phyloP scores from a whole-genome alignment of 192 early-diverging fungal genomes.

The Coemansia sp. region DNA sequence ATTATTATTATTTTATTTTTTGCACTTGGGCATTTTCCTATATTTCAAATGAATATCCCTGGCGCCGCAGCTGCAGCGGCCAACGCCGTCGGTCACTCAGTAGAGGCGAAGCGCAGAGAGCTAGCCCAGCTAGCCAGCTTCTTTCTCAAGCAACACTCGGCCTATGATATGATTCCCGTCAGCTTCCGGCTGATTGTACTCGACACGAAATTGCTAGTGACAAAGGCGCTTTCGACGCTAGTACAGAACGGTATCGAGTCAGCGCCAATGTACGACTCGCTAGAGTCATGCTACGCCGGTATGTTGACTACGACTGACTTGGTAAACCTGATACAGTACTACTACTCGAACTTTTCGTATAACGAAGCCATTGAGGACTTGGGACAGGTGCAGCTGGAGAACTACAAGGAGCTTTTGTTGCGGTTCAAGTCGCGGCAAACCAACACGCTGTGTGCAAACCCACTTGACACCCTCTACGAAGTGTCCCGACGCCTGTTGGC shows the following conservation, averaged over 20 bases:
- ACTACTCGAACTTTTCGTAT: conserved; percentile 81
- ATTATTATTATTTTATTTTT: conserved; percentile 11
- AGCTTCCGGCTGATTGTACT: conserved; percentile 90
- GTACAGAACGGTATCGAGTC: conserved; percentile 97
- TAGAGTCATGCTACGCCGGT: conserved; percentile 79
- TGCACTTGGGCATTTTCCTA: neutral
- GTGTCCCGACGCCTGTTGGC: conserved; percentile 79
- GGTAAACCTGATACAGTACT: conserved; percentile 91
- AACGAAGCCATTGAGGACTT: conserved; percentile 86
- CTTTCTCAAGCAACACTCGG: conserved; percentile 82
- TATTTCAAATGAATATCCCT: conserved; percentile 33
- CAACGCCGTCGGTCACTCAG: conserved; percentile 18
- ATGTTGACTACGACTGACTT: conserved; percentile 98
- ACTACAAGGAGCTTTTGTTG: conserved; percentile 55
- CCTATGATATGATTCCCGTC: conserved; percentile 90
- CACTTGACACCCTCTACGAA: conserved; percentile 85
- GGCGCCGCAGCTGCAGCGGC: conserved; percentile 13
- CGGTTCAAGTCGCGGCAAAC: conserved; percentile 54
- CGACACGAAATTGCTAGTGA: conserved; percentile 86
- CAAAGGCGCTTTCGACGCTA: conserved; percentile 88
- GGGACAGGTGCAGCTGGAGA: conserved; percentile 62
- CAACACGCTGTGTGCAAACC: conserved; percentile 77
- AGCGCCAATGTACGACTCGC: conserved; percentile 89
- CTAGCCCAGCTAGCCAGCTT: conserved; percentile 55
- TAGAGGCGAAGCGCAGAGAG: conserved; percentile 43